A percentile compares a stretch with the other conserved stretches of the same genome.
These are phyloP conservation scores for Vachellia pachyceras DNA, from an alignment of 306 rosid genomes.

Conservation along the genomic window DNA sequence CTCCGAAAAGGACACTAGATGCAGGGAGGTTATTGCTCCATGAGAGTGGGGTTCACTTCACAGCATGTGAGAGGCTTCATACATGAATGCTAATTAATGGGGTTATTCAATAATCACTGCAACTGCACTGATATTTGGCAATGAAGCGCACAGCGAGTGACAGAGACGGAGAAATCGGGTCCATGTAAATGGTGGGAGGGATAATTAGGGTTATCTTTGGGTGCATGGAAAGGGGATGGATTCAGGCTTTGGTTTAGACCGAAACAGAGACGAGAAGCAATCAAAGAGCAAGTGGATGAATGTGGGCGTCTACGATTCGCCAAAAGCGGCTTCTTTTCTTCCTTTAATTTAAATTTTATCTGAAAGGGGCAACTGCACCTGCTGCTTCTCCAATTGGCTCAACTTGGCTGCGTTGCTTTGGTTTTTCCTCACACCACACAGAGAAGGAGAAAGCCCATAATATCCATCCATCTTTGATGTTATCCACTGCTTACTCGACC, in stretches of 20 bases:
- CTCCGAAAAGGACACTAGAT: not conserved
- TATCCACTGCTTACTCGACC: slow-evolving; percentile 54
- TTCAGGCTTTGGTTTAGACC: not conserved
- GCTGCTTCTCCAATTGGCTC: slow-evolving; percentile 26
- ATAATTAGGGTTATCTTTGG: not conserved
- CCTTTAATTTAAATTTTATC: not conserved
- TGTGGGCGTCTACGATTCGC: slow-evolving; percentile 27
- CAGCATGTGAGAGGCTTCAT: not conserved
- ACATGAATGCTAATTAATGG: slow-evolving; percentile 21
- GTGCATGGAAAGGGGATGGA: not conserved
- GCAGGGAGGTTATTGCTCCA: not conserved
- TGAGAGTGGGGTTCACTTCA: slow-evolving; percentile 7
- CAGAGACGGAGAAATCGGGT: not conserved
- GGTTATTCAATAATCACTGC: slow-evolving; percentile 32
- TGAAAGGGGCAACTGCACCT: slow-evolving; percentile 32
- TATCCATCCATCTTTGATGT: slow-evolving; percentile 50
- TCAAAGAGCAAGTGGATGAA: slow-evolving; percentile 15
- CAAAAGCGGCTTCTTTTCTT: slow-evolving; percentile 11
- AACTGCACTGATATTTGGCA: not conserved
- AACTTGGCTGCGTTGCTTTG: slow-evolving; percentile 45
- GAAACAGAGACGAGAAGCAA: slow-evolving; percentile 1
- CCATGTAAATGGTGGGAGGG: slow-evolving; percentile 14
- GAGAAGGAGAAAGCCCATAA: not conserved
- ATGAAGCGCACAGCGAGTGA: not conserved
- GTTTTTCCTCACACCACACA: slow-evolving; percentile 38